These are phyloP conservation scores for Endoconidiophora laricicola DNA, from an alignment of 2,329 filamentous ascomycete genomes.

Conservation along the genomic window DNA sequence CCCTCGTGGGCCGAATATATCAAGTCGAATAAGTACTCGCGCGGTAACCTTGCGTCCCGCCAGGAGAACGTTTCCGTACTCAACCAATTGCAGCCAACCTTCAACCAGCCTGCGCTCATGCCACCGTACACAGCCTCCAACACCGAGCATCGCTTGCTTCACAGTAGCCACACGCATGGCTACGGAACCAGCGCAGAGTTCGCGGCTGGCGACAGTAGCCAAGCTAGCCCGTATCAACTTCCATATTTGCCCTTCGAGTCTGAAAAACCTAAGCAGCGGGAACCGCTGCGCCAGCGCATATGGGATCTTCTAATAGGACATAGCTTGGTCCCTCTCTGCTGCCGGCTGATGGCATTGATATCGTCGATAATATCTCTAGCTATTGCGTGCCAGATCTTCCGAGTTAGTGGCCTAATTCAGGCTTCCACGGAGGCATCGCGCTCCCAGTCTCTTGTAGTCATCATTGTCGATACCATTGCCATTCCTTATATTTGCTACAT, in stretches of 20 bases:
- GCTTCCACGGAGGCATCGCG: conserved; percentile 32
- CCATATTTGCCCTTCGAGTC: conserved; percentile 8
- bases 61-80: conserved; percentile 30
- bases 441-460: conserved; percentile 71
- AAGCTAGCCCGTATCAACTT: conserved; percentile 14
- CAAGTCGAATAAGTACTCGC: conserved; percentile 22
- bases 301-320: conserved; percentile 59
- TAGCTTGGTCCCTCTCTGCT: conserved; percentile 68
- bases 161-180: not conserved
- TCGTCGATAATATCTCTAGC: conserved; percentile 72
- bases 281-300: conserved; percentile 34
- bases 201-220: conserved; percentile 5
- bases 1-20: conserved; percentile 37
- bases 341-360: conserved; percentile 65
- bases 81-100: conserved; percentile 30
- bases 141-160: conserved; percentile 10
- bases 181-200: conserved; percentile 15
- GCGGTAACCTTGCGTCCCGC: conserved; percentile 30
- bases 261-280: conserved; percentile 18
- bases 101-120: conserved; percentile 24
- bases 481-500: conserved; percentile 86
- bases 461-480: conserved; percentile 76
- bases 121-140: conserved; percentile 16
- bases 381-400: conserved; percentile 58
- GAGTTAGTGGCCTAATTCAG: conserved; percentile 26